These are phyloP conservation scores for Kodamaea fungicola DNA, from an alignment of 1,139 yeast genomes.

Conservation along the genomic window DNA sequence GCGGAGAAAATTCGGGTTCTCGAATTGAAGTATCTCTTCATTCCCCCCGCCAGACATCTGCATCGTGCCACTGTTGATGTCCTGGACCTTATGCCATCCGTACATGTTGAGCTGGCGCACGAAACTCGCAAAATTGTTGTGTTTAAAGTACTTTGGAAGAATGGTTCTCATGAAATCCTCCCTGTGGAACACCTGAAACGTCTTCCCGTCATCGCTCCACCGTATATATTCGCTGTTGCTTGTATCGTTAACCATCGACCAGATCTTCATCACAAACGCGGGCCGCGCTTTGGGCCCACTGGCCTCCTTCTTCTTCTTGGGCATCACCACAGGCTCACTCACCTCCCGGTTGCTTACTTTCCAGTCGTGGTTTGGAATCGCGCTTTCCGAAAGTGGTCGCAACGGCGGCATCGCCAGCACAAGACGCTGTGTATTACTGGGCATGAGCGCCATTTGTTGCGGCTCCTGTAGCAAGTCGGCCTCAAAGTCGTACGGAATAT, in stretches of 20 bases:
- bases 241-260: constrained; percentile 92
- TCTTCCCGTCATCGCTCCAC: constrained; percentile 84
- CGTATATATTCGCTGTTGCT: constrained; percentile 64
- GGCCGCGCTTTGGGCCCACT: constrained; percentile 53
- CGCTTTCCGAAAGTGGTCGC: constrained; percentile 35
- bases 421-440: constrained; percentile 11
- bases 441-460: constrained; percentile 13
- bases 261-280: constrained; percentile 85
- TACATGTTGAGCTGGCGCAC: constrained; percentile 92
- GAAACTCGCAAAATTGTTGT: constrained; percentile 77
- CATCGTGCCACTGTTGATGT: constrained; percentile 64
- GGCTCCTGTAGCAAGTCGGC: constrained; percentile 1
- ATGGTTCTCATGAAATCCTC: constrained; percentile 83
- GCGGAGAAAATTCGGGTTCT: constrained; percentile 72
- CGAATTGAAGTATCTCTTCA: constrained; percentile 69
- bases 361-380: constrained; percentile 18
- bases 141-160: constrained; percentile 88
- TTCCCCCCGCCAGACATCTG: constrained; percentile 28
- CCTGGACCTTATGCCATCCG: constrained; percentile 96
- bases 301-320: constrained; percentile 31
- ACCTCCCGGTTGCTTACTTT: background rate
- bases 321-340: background rate
- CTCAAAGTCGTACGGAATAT: constrained; percentile 6
- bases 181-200: constrained; percentile 79
- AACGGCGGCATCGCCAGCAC: constrained; percentile 27